Evolutionary conservation across 2,329 filamentous ascomycete species (phyloP).

Genomic region (Clarireedia homoeocarpa): DNA sequence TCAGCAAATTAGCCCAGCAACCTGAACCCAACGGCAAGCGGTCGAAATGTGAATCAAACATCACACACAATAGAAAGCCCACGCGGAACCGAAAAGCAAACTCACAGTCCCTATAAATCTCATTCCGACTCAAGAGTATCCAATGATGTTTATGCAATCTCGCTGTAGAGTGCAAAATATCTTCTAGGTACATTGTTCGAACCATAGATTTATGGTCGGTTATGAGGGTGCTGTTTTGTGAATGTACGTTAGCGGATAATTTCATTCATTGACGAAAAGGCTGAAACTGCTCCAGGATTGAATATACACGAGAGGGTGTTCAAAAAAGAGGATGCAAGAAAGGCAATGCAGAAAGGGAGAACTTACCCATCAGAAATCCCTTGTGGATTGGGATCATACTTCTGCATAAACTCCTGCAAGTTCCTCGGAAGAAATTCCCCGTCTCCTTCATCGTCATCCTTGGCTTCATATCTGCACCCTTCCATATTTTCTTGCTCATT

Average conservation of each 20-base stretch:
- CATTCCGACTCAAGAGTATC: conserved; percentile 14
- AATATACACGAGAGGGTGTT: too few species aligned
- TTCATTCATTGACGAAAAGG: too few species aligned
- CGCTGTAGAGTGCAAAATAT: conserved; percentile 13
- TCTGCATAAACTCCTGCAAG: conserved; percentile 11
- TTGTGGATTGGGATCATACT: conserved; percentile 11
- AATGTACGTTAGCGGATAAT: too few species aligned
- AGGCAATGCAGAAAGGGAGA: not conserved
- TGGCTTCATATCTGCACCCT: too few species aligned
- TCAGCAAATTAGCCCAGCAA: not conserved
- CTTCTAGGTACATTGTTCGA: conserved; percentile 12
- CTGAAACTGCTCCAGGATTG: too few species aligned
- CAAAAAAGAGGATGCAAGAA: too few species aligned
- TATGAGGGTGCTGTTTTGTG: too few species aligned
- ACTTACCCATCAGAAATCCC: conserved; percentile 2
- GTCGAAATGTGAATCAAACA: too few species aligned
- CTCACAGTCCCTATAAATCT: conserved; percentile 14
- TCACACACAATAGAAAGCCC: not conserved
- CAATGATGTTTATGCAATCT: conserved; percentile 15
- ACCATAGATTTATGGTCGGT: conserved; percentile 10
- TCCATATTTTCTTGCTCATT: too few species aligned
- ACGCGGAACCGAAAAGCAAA: not conserved
- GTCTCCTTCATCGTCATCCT: not conserved
- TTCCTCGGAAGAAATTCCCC: not conserved
- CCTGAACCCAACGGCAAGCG: not conserved